Evolutionary conservation across 225 moss, liverwort and hornwort genomes (phyloP).

Genomic region (Pseudisothecium myosuroides): DNA sequence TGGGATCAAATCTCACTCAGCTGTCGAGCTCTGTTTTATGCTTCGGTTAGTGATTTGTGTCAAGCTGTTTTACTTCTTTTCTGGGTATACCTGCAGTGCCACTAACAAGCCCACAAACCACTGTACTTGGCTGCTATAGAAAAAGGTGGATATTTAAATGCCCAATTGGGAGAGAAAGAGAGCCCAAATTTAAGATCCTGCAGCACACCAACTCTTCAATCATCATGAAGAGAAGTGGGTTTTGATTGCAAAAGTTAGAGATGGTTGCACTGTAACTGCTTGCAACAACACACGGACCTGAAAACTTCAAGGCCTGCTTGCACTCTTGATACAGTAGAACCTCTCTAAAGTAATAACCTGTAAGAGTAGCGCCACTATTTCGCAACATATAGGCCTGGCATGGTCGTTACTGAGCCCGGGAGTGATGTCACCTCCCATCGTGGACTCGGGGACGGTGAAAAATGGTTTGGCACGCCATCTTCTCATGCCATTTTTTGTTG

Average conservation of each 20-base stretch:
- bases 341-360: too few relatives aligned
- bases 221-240: not conserved
- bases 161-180: not conserved
- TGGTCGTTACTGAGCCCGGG: too few relatives aligned
- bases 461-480: too few relatives aligned
- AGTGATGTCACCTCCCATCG: too few relatives aligned
- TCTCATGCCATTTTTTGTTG: too few relatives aligned
- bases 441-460: too few relatives aligned
- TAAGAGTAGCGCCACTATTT: too few relatives aligned
- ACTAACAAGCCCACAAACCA: not conserved
- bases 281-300: not conserved
- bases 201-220: not conserved
- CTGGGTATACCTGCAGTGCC: fast-evolving
- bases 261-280: not conserved
- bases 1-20: not conserved
- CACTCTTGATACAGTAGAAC: not conserved
- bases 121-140: not conserved
- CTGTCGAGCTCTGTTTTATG: not conserved
- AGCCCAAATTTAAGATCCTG: not conserved
- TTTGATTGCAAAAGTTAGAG: not conserved
- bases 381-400: too few relatives aligned
- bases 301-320: not conserved
- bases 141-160: not conserved
- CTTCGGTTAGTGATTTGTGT: not conserved
- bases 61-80: not conserved